phyloP scores from a whole-genome alignment of 768 basidiomycete genomes.

The Boletus reticulatus region DNA sequence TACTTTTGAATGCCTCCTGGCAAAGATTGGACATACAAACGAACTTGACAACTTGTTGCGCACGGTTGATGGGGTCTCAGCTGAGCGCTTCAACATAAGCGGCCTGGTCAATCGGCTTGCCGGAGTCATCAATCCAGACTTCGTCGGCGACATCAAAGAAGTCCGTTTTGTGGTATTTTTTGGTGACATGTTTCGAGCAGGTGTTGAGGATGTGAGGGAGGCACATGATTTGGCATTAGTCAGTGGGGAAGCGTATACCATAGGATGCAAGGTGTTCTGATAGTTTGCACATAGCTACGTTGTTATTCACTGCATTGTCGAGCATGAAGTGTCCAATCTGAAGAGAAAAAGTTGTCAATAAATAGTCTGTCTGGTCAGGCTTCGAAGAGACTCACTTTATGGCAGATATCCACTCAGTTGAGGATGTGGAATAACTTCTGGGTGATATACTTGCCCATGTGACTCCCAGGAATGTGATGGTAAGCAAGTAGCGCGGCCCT shows the following conservation, averaged over 20 bases:
- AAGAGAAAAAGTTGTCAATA: not conserved
- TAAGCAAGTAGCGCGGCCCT: slow-evolving; percentile 7
- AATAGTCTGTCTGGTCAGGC: not conserved
- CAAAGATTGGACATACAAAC: not conserved
- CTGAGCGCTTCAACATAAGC: not conserved
- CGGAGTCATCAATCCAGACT: not conserved
- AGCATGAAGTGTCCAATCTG: not conserved
- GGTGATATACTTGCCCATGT: slow-evolving; percentile 12
- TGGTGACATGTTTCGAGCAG: not conserved
- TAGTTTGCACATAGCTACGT: not conserved
- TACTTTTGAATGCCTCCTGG: not conserved
- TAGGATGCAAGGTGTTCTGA: not conserved
- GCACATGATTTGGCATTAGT: not conserved
- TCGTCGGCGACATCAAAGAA: not conserved
- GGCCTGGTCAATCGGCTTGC: not conserved
- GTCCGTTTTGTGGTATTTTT: not conserved
- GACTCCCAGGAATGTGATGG: slow-evolving; percentile 13
- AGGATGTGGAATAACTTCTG: not conserved
- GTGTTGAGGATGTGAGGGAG: not conserved
- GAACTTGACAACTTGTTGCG: not conserved
- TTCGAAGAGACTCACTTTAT: not conserved
- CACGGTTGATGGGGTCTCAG: not conserved
- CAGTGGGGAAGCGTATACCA: not conserved
- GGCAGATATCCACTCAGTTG: not conserved
- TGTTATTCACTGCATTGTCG: not conserved